Evolutionary conservation across 352 stramenopile species (phyloP).

Genomic region (Phytopythium helicoides): DNA sequence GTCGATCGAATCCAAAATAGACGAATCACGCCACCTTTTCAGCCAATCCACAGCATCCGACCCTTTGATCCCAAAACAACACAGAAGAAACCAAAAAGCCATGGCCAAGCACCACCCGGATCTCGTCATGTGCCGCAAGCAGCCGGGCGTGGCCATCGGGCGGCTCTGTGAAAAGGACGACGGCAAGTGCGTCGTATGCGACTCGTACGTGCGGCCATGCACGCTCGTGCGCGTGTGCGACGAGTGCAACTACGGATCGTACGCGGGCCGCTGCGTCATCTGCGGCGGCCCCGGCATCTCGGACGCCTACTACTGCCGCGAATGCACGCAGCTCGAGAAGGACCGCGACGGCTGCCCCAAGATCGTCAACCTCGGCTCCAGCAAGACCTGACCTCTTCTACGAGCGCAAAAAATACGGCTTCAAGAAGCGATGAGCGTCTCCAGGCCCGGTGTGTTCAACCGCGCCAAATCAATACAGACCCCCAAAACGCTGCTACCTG

Average conservation of each 20-base stretch:
- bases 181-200: conserved; percentile 99
- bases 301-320: conserved; percentile 99
- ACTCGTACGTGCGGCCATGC: conserved; percentile 98
- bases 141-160: conserved; percentile 96
- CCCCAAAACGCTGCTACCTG: background rate
- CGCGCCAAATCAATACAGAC: background rate
- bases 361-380: conserved; percentile 97
- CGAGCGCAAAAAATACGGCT: conserved; percentile 98
- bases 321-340: conserved; percentile 97
- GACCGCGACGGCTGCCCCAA: conserved; percentile 98
- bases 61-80: conserved; percentile 5
- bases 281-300: conserved; percentile 97
- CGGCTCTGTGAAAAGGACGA: conserved; percentile 99
- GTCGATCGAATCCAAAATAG: too few relatives aligned
- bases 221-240: conserved; percentile 99
- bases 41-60: background rate
- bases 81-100: background rate
- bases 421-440: conserved; percentile 88
- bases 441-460: too few relatives aligned
- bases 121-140: conserved; percentile 99
- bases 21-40: background rate
- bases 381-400: conserved; percentile 99
- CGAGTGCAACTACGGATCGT: conserved; percentile 99
- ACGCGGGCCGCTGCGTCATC: conserved; percentile 96
- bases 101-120: conserved; percentile 99